Conservation (phyloP, 164 flowering plant species). For the Macadamia integrifolia region DNA sequence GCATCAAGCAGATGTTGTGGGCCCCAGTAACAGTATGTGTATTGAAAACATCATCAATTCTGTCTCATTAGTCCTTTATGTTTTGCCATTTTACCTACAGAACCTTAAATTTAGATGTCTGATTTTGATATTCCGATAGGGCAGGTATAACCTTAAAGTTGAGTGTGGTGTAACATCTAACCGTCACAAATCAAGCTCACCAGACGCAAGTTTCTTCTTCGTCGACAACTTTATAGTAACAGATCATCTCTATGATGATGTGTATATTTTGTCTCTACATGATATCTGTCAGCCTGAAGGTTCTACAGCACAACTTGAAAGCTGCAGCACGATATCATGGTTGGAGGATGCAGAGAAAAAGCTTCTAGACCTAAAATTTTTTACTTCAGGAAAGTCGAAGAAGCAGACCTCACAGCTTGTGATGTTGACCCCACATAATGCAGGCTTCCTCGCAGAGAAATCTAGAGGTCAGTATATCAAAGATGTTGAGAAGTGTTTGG, state of each 20-base stretch:
- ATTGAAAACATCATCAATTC: too few species aligned
- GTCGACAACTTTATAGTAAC: constrained; percentile 74
- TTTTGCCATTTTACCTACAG: too few species aligned
- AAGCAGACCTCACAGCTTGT: constrained; percentile 12
- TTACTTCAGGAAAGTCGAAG: constrained; percentile 8
- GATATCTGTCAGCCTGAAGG: constrained; percentile 19
- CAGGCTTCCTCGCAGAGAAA: constrained; percentile 53
- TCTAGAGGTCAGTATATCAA: constrained; percentile 64
- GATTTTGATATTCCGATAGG: constrained; percentile 9
- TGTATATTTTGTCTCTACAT: constrained; percentile 58
- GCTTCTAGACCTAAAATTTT: constrained; percentile 40
- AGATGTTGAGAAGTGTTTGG: constrained; percentile 68
- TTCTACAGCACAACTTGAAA: constrained; percentile 7
- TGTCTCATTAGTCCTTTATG: too few species aligned
- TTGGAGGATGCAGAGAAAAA: constrained; percentile 57
- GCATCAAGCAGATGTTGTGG: too few species aligned
- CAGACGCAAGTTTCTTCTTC: constrained; percentile 98
- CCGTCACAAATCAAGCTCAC: constrained; percentile 60
- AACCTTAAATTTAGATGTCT: neutral
- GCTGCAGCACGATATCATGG: constrained; percentile 40
- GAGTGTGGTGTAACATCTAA: constrained; percentile 69
- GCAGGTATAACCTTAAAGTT: constrained; percentile 81
- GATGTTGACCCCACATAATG: constrained; percentile 12
- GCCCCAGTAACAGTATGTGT: too few species aligned
- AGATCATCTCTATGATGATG: constrained; percentile 67